phyloP scores from a whole-genome alignment of 371 early-diverging fungal genomes.

The Saksenaea vasiformis region DNA sequence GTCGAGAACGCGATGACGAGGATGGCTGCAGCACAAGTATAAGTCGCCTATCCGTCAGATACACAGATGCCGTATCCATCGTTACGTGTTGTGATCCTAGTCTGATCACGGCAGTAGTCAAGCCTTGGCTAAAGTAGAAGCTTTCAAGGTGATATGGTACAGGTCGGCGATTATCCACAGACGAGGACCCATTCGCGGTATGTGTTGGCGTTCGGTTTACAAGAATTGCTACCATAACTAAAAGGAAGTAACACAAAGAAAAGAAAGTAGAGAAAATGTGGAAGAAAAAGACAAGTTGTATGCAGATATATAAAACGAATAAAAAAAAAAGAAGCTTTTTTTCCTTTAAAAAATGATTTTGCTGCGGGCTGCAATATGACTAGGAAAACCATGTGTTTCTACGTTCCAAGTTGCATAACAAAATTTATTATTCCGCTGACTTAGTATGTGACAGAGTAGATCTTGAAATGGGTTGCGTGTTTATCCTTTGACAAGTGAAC shows the following conservation, averaged over 20 bases:
- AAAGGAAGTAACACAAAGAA: no score
- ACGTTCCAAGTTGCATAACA: background rate
- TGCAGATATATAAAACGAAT: no score
- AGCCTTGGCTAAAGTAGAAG: constrained; percentile 16
- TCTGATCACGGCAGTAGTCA: constrained; percentile 1
- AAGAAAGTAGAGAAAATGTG: no score
- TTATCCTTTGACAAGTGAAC: background rate
- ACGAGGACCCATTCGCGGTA: background rate
- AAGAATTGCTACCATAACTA: background rate
- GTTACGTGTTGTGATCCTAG: background rate
- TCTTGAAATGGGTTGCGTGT: background rate
- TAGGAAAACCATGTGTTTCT: background rate
- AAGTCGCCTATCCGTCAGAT: constrained; percentile 13
- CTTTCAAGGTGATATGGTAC: constrained; percentile 12
- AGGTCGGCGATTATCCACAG: constrained; percentile 2
- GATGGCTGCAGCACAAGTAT: constrained; percentile 9
- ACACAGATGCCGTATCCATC: constrained; percentile 9
- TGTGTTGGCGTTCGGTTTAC: background rate
- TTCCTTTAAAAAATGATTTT: background rate
- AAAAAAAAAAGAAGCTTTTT: constrained; percentile 1
- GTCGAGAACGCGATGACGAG: background rate
- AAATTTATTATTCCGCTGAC: background rate
- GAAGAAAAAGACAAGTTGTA: no score
- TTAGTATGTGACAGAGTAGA: background rate
- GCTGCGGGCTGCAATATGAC: constrained; percentile 1